Conservation (phyloP, 441 rosid species). For the Croton setiger region DNA sequence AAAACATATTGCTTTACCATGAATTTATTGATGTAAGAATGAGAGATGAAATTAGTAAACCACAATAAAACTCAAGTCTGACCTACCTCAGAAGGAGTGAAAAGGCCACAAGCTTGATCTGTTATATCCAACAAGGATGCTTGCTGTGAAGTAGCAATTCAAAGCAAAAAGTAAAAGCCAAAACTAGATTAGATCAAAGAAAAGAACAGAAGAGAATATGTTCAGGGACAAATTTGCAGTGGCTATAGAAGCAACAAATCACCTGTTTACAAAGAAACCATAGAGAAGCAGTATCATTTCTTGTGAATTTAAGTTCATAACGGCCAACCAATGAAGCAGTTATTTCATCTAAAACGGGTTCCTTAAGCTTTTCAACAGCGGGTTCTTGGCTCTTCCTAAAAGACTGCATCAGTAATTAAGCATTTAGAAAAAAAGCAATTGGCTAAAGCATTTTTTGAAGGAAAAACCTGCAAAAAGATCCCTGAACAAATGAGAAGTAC, state of each 20-base stretch:
- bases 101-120: constrained; percentile 87
- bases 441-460: neutral
- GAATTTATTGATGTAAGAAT: neutral
- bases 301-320: constrained; percentile 55
- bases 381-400: constrained; percentile 59
- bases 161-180: neutral
- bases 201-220: constrained; percentile 3
- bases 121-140: constrained; percentile 81
- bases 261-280: constrained; percentile 99
- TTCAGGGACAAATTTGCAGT: neutral
- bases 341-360: constrained; percentile 74
- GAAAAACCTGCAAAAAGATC: neutral
- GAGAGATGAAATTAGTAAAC: constrained; percentile 5
- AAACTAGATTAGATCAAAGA: neutral
- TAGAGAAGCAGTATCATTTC: constrained; percentile 72
- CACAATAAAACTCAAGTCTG: neutral
- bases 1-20: neutral
- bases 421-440: neutral
- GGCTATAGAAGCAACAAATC: constrained; percentile 3
- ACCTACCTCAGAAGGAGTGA: constrained; percentile 63
- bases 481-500: neutral
- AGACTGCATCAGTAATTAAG: constrained; percentile 37
- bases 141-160: constrained; percentile 48
- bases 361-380: constrained; percentile 73
- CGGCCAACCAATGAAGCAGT: constrained; percentile 53